A percentile compares a stretch with the other conserved stretches of the same genome.
phyloP scores from a whole-genome alignment of 108 stramenopile species.

The Skeletonema costatum region DNA sequence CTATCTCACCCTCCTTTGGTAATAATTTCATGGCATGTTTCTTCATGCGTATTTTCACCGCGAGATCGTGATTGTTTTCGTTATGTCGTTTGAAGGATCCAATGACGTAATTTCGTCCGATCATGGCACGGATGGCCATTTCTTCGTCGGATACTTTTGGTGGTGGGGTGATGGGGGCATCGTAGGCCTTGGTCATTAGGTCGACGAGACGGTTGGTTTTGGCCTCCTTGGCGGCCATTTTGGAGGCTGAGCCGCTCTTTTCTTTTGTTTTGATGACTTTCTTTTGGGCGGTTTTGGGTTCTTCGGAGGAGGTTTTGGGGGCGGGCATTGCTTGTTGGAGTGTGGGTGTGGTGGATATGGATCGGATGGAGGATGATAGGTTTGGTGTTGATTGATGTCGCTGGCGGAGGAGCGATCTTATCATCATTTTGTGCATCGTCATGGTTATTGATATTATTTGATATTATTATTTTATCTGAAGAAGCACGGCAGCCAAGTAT shows the following conservation, averaged over 20 bases:
- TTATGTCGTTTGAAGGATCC: constrained; percentile 79
- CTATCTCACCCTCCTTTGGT: constrained; percentile 48
- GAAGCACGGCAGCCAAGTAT: no score
- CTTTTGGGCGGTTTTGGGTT: constrained; percentile 41
- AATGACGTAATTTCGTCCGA: constrained; percentile 78
- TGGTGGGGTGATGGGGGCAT: constrained; percentile 27
- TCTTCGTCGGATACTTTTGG: constrained; percentile 61
- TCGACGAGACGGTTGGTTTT: constrained; percentile 9
- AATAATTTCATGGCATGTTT: constrained; percentile 75
- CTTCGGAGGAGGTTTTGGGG: constrained; percentile 32
- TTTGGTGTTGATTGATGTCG: neutral
- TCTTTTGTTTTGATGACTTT: constrained; percentile 37
- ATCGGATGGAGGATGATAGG: neutral
- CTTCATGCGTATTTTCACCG: constrained; percentile 80
- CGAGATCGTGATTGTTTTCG: constrained; percentile 72
- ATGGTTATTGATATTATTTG: neutral
- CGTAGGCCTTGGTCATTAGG: constrained; percentile 31
- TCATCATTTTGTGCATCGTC: neutral
- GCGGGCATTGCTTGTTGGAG: constrained; percentile 5
- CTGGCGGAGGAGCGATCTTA: neutral
- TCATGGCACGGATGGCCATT: constrained; percentile 56
- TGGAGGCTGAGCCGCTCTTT: constrained; percentile 16
- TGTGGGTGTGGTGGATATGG: constrained; percentile 31
- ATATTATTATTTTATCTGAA: no score
- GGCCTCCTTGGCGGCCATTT: constrained; percentile 7